Base-by-base conservation (phyloP, 306 rosid genomes). In the Dalbergia cochinchinensis region DNA sequence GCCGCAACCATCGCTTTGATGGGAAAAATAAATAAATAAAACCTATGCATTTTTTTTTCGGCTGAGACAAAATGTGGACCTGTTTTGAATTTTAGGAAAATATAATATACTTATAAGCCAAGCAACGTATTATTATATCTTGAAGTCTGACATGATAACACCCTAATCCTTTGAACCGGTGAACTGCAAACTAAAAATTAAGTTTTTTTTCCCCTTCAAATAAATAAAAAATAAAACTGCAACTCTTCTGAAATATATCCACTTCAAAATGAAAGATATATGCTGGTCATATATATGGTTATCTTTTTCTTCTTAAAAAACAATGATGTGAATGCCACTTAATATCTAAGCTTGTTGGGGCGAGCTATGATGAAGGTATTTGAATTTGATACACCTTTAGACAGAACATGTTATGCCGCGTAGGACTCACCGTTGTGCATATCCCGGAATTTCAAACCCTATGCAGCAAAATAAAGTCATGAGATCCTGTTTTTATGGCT, bases 301-400 rank as follows among this genome's bases (percentile, higher is more conserved):
- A 6, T 42, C 2, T 7, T 42, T 42, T 42, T 42, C 7, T 35
- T 35, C 45, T 41, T 6, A 7, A 41, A 41, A 54, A 54, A 22
- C n/a, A 34, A 34, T 42, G 54, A 74, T 59, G 73, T 67, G 74
- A 79, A 74, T 74, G 62, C 39, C 72, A 78, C 74, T 41, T 59
- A 48, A 48, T 31, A 11, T 57, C 63, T 45, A 57, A 69, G 18
- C 58, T 7, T 69, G 66, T 69, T 51, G 75, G 41, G 68, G 41
- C 1, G 22, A 65, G 75, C 11, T 79, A 87, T 87, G 18, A 89
- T 89, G 89, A 81, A 57, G 9, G 15, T 0, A 39, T 78, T 87
- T 87, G 90, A 91, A 89, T 62, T 63, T 39, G 37, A 34, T 60
- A 13, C 7, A 14, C 14, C 19, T 50, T 55, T 22, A 35, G 78